Base-by-base conservation (phyloP, 176 grass and related monocot genomes). In the Carex littledalei region DNA sequence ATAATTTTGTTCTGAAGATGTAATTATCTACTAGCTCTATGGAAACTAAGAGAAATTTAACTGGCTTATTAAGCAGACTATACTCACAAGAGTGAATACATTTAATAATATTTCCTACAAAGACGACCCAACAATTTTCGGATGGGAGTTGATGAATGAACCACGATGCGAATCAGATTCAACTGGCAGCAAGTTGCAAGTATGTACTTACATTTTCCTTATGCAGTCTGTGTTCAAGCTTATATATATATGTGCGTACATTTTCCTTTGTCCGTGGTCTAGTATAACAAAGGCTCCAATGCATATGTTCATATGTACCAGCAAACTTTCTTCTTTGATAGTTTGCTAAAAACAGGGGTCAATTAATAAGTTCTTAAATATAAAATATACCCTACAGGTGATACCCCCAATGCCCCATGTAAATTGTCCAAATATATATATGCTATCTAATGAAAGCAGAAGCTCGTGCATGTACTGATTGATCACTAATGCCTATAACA, bases 121-220 rank as follows among this genome's bases (percentile, higher is more conserved):
- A 77, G 93, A 94, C 35, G 93, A 94, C 43, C 86, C 93, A 52
- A 92, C 93, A 34, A 92, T 94, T 74, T 86, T 94, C 1, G 90
- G 90, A 13, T 94, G 93, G 93, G 93, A 94, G 87, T 78, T 94
- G 41, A 94, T 94, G 72, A 94, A 94, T 12, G 93, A 94, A 63
- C 90, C 90, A 2, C 86, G 78, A 79, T 94, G 93, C 70, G 1
- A 52, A 80, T 90, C 90, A 11, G 90, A 94, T n/a, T 86, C 93
- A 8, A 86, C 88, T 2, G 90, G 93, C 10, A 39, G 79, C 56
- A 89, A 57, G 71, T 87, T 94, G 69, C 93, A 94, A 84, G 89
- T 82, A 74, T 17, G 26, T 37, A 10, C 32, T 54, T 8, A 71
- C 50, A 84, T 32, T 75, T 52, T 52, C 71, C 10, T 75, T 26